These are phyloP conservation scores for Fusarium sacchari DNA, from an alignment of 2,329 filamentous ascomycete genomes.

Conservation along the genomic window DNA sequence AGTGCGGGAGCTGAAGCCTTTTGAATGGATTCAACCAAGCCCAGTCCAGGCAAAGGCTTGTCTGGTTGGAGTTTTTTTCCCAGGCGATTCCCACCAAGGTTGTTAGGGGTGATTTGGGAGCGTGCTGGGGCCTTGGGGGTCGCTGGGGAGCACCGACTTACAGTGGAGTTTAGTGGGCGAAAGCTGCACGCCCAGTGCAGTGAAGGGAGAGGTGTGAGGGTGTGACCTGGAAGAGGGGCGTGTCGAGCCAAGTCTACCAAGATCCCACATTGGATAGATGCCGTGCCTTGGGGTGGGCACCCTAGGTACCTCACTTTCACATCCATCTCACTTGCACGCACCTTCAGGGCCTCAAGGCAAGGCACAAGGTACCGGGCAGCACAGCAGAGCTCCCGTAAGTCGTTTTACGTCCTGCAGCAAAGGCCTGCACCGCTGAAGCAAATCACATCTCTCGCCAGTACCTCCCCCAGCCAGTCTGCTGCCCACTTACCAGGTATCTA, in stretches of 20 bases:
- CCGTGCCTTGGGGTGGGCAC: constrained; percentile 6
- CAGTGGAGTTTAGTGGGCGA: constrained; percentile 35
- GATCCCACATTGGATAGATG: constrained; percentile 8
- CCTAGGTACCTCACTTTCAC: neutral
- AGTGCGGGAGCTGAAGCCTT: constrained; percentile 53
- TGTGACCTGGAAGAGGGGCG: constrained; percentile 11
- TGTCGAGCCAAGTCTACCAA: neutral
- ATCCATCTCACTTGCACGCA: constrained; percentile 13
- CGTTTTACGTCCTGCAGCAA: constrained; percentile 15
- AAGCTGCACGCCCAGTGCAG: constrained; percentile 10
- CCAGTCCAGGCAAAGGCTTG: constrained; percentile 32
- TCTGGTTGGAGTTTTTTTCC: constrained; percentile 43
- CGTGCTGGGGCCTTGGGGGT: constrained; percentile 40
- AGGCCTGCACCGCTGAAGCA: constrained; percentile 24
- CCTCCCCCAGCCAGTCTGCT: constrained; percentile 32
- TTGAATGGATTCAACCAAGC: constrained; percentile 50
- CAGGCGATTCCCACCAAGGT: constrained; percentile 46
- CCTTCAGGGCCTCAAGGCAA: constrained; percentile 34
- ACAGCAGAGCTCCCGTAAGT: constrained; percentile 6
- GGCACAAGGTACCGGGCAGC: constrained; percentile 26
- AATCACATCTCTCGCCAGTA: constrained; percentile 41
- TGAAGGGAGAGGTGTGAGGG: constrained; percentile 7
- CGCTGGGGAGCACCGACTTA: constrained; percentile 38
- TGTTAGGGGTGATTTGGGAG: constrained; percentile 50
- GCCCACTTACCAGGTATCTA: constrained; percentile 33